Evolutionary conservation across 1,284 basidiomycete genomes (phyloP), one percentile per base, ranked within the genome.

Genomic region (Ganoderma lingzhi): DNA sequence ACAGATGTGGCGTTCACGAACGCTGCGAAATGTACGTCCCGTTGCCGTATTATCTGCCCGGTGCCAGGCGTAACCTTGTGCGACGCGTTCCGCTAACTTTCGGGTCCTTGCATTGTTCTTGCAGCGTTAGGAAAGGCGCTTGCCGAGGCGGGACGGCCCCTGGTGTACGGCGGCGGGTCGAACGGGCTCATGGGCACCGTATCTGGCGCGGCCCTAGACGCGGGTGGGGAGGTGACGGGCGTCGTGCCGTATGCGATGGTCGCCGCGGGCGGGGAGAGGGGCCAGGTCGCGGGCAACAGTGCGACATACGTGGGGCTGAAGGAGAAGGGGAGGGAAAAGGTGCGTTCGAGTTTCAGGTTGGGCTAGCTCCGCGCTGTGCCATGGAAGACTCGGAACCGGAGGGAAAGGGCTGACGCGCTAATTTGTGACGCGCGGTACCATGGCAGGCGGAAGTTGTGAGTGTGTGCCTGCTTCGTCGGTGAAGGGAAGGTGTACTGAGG

Each of bases 171-270:
- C 5, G 96, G 96, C 19, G 96, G 95, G 0, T 86, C 86, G 14
- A 85, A 86, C 41, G 96, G 96, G 0, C 86, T 97, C 73, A 98
- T 98, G 96, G 96, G 96, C 62, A 82, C 90, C 55, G 90, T 96
- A 9, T 95, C 96, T 0, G 84, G 87, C 41, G 83, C 94, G 0
- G 90, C 87, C 0, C 82, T 94, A 19, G 83, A 90, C 71, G 82
- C 83, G 0, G 92, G 92, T 17, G 95, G 96, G 1, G 83, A 86
- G 55, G 94, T 94, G 14, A 92, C 90, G n/a, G 96, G 96, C 5
- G 84, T 98, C 59, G 84, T 95, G 30, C 96, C 96, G 0, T 86
- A 85, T 53, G 94, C 94, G 3, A 94, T 95, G 86, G 81, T 90
- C 56, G 83, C 82, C 2, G 86, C 83, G 17, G 90, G 90, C 37